phyloP scores from a whole-genome alignment of 768 basidiomycete genomes.

The Kockovaella imperatae region DNA sequence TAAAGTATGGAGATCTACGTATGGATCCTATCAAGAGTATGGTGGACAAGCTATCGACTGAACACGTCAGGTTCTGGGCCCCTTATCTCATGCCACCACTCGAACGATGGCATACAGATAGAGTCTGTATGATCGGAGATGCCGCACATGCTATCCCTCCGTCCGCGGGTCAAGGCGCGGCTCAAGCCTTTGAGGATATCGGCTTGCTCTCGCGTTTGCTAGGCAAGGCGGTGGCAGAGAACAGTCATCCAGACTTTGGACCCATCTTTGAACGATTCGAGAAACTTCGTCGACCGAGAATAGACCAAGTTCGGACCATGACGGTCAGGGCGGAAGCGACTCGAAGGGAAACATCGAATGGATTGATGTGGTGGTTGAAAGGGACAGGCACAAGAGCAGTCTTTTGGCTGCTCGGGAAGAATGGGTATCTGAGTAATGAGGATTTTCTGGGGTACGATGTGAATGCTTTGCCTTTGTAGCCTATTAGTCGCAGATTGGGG shows the following conservation, averaged over 20 bases:
- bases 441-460: too few relatives aligned
- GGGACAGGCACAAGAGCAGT: too few relatives aligned
- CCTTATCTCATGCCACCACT: constrained; percentile 14
- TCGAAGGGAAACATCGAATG: too few relatives aligned
- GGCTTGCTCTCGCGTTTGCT: constrained; percentile 18
- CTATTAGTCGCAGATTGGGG: too few relatives aligned
- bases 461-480: too few relatives aligned
- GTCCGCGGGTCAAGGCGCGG: constrained; percentile 22
- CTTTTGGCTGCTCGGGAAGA: too few relatives aligned
- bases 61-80: constrained; percentile 8
- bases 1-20: constrained; percentile 8
- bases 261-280: constrained; percentile 22
- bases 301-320: too few relatives aligned
- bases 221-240: background rate
- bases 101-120: constrained; percentile 10
- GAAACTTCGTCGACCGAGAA: constrained; percentile 12
- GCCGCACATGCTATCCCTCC: constrained; percentile 27
- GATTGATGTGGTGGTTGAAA: too few relatives aligned
- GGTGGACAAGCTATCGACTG: constrained; percentile 11
- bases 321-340: too few relatives aligned
- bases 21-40: constrained; percentile 19
- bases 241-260: background rate
- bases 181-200: constrained; percentile 29
- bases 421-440: too few relatives aligned
- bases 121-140: constrained; percentile 23